Base-by-base conservation (phyloP, 2,329 filamentous ascomycete species). In the Colletotrichum destructivum region DNA sequence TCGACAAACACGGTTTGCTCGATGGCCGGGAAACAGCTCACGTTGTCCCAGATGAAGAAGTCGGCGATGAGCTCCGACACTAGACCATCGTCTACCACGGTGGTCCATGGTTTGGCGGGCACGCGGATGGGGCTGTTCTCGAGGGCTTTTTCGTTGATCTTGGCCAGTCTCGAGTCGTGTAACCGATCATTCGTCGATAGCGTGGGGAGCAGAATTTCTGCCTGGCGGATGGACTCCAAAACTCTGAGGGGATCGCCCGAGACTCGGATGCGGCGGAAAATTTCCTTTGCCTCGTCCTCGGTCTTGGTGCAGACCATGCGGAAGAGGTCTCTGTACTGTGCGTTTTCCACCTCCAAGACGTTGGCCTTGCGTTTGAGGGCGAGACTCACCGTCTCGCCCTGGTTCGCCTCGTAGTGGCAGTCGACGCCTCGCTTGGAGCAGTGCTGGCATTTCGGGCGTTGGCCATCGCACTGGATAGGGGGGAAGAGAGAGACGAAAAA, bases 1-100 rank as follows among this genome's bases (percentile, higher is more conserved):
- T 73, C 69, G 21, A 80, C 26, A 49, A 81, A 80, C 0, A 75
- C 62, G 1, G 76, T 61, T 6, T 66, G 73, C 59, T 79, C 77
- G 35, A 81, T 62, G 54, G 77, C 77, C 1, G 75, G 72, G 35
- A 75, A 74, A 21, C 75, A 67, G 61, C 78, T 76, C 4, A 71
- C 65, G 44, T 77, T 74, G 23, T 80, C 79, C 77, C 77, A 79
- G 23, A 56, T 73, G 74, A 80, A 79, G 65, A 78, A 80, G 23
- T 75, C 73, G 51, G 78, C 77, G 4, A 80, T 73, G 9, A 81
- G 74, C 64, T 77, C 75, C 7, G 79, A 81, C 0, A 80, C 79
- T 16, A 80, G 38, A 0, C 79, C 79, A 42, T 80, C 78, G 5
- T 76, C 75, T 16, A 75, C 79, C 16, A 80, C 71, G 3, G 62